These are phyloP conservation scores for Astragalus glycyphyllos DNA, from an alignment of 306 rosid species.

Conservation along the genomic window DNA sequence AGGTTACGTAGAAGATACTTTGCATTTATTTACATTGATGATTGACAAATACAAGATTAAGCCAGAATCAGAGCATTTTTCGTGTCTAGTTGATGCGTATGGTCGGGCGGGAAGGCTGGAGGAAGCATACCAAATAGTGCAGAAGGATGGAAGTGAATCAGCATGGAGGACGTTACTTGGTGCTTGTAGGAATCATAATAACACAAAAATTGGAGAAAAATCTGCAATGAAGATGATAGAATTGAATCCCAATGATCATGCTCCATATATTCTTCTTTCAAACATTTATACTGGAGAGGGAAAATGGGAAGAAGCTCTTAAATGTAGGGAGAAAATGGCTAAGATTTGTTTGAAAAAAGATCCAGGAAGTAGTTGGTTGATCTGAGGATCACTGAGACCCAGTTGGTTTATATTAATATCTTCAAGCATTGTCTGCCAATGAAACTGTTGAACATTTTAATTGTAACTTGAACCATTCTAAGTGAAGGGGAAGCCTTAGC, in stretches of 20 bases:
- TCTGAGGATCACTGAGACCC: conserved; percentile 35
- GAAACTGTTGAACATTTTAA: too few relatives aligned
- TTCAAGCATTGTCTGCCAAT: too few relatives aligned
- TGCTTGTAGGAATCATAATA: conserved; percentile 58
- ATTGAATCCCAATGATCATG: conserved; percentile 57
- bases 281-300: conserved; percentile 54
- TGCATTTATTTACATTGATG: conserved; percentile 50
- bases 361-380: conserved; percentile 57
- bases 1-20: conserved; percentile 40
- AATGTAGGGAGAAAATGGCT: conserved; percentile 57
- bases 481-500: too few relatives aligned
- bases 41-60: conserved; percentile 43
- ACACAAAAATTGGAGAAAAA: conserved; percentile 57
- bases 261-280: conserved; percentile 58
- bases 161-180: conserved; percentile 61
- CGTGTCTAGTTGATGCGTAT: conserved; percentile 57
- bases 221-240: conserved; percentile 51
- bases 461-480: too few relatives aligned
- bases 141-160: conserved; percentile 56
- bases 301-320: conserved; percentile 62
- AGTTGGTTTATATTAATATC: too few relatives aligned
- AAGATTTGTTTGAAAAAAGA: conserved; percentile 49
- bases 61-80: conserved; percentile 60
- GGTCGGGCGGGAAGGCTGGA: conserved; percentile 64
- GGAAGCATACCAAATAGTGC: conserved; percentile 57